These are phyloP conservation scores for Magnusiomyces suaveolens DNA, from an alignment of 1,139 yeast species.

Conservation along the genomic window DNA sequence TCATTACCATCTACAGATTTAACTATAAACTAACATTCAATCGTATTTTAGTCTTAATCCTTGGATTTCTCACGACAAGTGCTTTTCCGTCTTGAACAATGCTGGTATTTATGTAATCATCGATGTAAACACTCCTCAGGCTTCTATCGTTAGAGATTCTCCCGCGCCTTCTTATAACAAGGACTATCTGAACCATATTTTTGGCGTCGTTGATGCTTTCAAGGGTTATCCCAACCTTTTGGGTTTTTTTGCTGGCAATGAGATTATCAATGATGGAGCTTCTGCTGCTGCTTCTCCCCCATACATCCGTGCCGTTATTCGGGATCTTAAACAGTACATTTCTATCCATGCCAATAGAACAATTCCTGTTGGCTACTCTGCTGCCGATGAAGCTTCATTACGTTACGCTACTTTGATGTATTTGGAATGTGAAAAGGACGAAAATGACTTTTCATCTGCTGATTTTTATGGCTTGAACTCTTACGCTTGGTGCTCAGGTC, in stretches of 20 bases:
- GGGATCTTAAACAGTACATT: slow-evolving; percentile 73
- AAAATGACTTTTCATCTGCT: slow-evolving; percentile 42
- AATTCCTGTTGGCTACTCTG: slow-evolving; percentile 91
- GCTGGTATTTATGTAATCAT: slow-evolving; percentile 87
- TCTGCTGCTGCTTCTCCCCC: slow-evolving; percentile 46
- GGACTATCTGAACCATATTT: slow-evolving; percentile 63
- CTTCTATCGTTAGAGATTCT: slow-evolving; percentile 72
- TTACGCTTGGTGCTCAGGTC: slow-evolving; percentile 91
- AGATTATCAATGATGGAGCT: slow-evolving; percentile 66
- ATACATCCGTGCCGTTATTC: slow-evolving; percentile 65
- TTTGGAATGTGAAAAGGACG: slow-evolving; percentile 54
- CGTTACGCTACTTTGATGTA: slow-evolving; percentile 71
- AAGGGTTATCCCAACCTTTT: slow-evolving; percentile 77
- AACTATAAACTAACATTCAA: slow-evolving; percentile 35
- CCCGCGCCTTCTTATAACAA: slow-evolving; percentile 77
- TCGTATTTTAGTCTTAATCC: slow-evolving; percentile 39
- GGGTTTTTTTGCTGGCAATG: slow-evolving; percentile 94
- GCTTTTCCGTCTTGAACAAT: slow-evolving; percentile 83
- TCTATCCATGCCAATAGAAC: slow-evolving; percentile 46
- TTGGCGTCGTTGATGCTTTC: slow-evolving; percentile 73
- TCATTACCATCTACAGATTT: no score
- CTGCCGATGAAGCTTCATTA: slow-evolving; percentile 80
- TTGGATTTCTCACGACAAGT: slow-evolving; percentile 70
- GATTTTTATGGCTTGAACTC: slow-evolving; percentile 95
- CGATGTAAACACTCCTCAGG: slow-evolving; percentile 83